A percentile compares a stretch with the other conserved stretches of the same genome.
Evolutionary conservation across 1,284 basidiomycete species (phyloP).

Genomic region (Ganoderma lucidum): DNA sequence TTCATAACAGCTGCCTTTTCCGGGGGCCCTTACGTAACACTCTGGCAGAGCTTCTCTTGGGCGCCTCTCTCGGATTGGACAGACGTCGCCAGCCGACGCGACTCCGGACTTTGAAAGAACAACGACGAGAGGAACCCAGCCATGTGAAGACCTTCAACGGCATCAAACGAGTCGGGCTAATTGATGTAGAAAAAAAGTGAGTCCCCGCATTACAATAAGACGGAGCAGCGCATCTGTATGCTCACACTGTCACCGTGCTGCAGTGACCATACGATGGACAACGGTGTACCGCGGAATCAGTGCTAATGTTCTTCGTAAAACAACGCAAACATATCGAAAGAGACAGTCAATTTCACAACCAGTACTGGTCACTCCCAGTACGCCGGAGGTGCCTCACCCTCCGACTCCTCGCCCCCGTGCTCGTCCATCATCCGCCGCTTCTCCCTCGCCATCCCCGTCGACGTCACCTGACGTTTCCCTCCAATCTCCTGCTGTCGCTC

Average conservation of each 20-base stretch:
- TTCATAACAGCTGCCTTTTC: constrained; percentile 32
- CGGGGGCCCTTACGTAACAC: constrained; percentile 26
- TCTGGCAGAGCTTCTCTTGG: neutral
- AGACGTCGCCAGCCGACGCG: neutral
- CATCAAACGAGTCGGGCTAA: neutral
- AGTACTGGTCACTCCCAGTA: neutral
- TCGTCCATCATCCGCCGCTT: neutral
- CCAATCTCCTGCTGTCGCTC: neutral
- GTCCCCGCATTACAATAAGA: neutral
- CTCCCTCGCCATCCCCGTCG: neutral
- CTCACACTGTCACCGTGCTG: neutral
- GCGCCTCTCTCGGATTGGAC: neutral
- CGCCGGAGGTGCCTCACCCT: constrained; percentile 1
- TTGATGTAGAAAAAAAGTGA: neutral
- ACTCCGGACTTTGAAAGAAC: constrained; percentile 6
- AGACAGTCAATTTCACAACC: neutral
- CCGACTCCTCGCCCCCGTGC: neutral
- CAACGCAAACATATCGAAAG: neutral
- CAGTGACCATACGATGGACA: neutral
- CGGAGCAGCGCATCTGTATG: neutral
- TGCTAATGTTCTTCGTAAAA: neutral
- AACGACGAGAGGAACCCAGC: neutral
- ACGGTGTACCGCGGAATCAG: neutral
- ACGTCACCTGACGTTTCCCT: neutral
- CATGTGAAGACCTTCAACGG: constrained; percentile 10